A percentile compares a stretch with the other conserved stretches of the same genome.
Conservation (phyloP, 2,329 filamentous ascomycete genomes). For the Exophiala viscosa region DNA sequence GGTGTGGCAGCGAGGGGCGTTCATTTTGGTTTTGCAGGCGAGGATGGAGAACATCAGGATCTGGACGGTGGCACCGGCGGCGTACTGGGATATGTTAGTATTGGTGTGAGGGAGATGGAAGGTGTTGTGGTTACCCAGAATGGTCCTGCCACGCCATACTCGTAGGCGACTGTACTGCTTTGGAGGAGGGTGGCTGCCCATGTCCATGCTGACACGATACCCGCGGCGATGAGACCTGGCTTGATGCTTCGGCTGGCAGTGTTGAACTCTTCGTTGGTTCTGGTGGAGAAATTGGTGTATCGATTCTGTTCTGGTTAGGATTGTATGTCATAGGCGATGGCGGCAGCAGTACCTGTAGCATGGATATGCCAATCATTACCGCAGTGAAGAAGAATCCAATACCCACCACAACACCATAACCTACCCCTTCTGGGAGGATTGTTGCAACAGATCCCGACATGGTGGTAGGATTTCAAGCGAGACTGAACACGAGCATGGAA, state of each 20-base stretch:
- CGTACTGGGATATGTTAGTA: constrained; percentile 43
- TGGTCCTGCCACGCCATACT: constrained; percentile 65
- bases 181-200: constrained; percentile 57
- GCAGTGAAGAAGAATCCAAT: constrained; percentile 46
- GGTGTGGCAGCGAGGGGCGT: constrained; percentile 36
- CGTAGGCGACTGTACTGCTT: constrained; percentile 73
- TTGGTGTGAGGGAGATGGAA: constrained; percentile 49
- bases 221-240: constrained; percentile 78
- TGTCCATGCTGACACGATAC: constrained; percentile 78
- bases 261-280: constrained; percentile 89
- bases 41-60: constrained; percentile 85
- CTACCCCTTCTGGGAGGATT: constrained; percentile 34
- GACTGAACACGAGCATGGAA: not conserved
- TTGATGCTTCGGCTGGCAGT: constrained; percentile 85
- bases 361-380: constrained; percentile 41
- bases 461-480: not conserved
- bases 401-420: constrained; percentile 51
- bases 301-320: constrained; percentile 9
- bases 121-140: constrained; percentile 46
- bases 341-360: constrained; percentile 34
- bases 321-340: not conserved
- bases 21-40: constrained; percentile 43
- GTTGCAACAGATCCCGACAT: constrained; percentile 19
- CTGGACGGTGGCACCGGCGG: constrained; percentile 71
- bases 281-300: constrained; percentile 50